Evolutionary conservation across 2,329 filamentous ascomycete genomes (phyloP), one percentile per base, ranked within the genome.

Genomic region (Fusarium nanum): DNA sequence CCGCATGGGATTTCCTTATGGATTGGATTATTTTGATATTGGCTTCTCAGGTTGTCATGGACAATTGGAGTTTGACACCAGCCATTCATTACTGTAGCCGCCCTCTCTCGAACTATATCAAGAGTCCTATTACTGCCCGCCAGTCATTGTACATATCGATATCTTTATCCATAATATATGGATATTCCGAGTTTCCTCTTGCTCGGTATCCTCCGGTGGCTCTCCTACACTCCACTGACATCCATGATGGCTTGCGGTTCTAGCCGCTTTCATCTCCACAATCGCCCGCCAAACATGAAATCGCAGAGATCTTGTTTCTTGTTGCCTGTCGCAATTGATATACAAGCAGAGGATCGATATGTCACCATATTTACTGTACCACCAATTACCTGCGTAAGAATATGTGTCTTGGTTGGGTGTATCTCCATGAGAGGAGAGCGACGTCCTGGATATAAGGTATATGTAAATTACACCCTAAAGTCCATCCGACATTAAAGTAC

Each of bases 1-100:
- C 40, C 44, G 37, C 57, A 47, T 46, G 61, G 46, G 30, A 28
- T 37, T 27, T 58, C 23, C 23, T 52, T 18, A 32, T 50, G 34
- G 32, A 37, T n/a, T 37, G 32, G 16, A 50, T 50, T 32, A 27
- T 23, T 40, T 23, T 58, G 56, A 34, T 28, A 28, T 16, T 30
- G 28, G n/a, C 18, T 34, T 50, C 20, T 34, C n/a, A 20, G 25
- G 55, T 67, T 66, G 48, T 46, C 63, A 66, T 45, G 62, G 63
- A 66, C 48, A 32, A 60, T 61, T 48, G 25, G 37, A 37, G 30
- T 23, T 46, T 49, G 30, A 47, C 14, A 52, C 45, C 25, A 44
- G 47, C 41, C 23, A 37, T 64, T 49, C 50, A 64, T 64, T 45
- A 45, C 59, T 25, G 30, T 28, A 61, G 27, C 63, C 63, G 55